Evolutionary conservation across 2,329 filamentous ascomycete species (phyloP).

Genomic region (Exserohilum rostratum): DNA sequence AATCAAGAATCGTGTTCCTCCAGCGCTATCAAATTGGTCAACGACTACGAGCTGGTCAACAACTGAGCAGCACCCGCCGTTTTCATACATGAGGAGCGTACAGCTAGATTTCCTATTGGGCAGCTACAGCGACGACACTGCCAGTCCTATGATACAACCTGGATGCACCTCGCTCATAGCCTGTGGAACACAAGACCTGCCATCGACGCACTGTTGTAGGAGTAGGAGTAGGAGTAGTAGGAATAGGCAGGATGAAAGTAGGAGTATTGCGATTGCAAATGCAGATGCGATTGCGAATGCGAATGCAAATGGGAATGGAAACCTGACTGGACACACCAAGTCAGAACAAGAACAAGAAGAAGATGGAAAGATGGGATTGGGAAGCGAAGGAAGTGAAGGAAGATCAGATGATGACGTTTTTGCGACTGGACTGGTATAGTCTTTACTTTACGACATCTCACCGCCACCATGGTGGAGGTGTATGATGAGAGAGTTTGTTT

Average conservation of each 20-base stretch:
- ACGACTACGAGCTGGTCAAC: neutral
- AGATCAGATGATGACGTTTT: neutral
- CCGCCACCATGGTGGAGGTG: neutral
- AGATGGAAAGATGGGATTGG: neutral
- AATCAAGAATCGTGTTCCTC: too few relatives aligned
- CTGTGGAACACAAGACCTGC: too few relatives aligned
- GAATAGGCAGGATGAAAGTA: too few relatives aligned
- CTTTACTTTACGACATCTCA: neutral
- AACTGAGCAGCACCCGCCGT: neutral
- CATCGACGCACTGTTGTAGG: too few relatives aligned
- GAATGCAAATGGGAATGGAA: neutral
- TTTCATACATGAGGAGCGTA: slow-evolving; percentile 9
- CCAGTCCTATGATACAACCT: too few relatives aligned
- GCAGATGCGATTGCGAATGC: neutral
- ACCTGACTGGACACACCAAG: too few relatives aligned
- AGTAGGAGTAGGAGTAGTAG: neutral
- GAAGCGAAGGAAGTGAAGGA: neutral
- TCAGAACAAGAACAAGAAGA: too few relatives aligned
- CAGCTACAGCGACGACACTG: too few relatives aligned
- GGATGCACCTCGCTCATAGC: too few relatives aligned
- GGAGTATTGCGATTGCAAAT: neutral
- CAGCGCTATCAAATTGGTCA: too few relatives aligned
- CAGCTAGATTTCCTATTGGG: too few relatives aligned
- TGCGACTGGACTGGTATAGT: neutral
- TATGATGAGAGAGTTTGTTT: neutral